Percentiles rank a stretch among this genome's conserved stretches.
Evolutionary conservation across 2,329 filamentous ascomycete genomes (phyloP).

Genomic region (Penicillium sp.): DNA sequence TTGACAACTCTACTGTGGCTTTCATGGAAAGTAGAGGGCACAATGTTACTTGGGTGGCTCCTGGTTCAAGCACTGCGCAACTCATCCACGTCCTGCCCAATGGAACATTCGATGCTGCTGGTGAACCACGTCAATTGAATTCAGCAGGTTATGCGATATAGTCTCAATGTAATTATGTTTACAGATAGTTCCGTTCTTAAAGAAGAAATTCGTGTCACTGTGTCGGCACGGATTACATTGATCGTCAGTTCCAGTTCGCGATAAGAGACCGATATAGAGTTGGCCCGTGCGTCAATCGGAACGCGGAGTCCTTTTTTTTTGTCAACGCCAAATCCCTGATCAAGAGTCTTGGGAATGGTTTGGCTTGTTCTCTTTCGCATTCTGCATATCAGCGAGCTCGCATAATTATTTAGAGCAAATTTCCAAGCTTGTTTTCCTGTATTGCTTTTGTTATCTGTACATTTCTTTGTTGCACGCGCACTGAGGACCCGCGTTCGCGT

Average conservation of each 20-base stretch:
- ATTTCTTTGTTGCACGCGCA: not conserved
- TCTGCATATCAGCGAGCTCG: not conserved
- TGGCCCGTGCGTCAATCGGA: not conserved
- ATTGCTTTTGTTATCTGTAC: not conserved
- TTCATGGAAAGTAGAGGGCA: slow-evolving; percentile 67
- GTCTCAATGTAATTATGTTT: not conserved
- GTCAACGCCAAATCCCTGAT: not conserved
- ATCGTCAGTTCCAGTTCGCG: not conserved
- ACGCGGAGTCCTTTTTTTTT: not conserved
- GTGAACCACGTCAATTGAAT: slow-evolving; percentile 72
- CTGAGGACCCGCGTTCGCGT: not conserved
- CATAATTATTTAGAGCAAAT: not conserved
- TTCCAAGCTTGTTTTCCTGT: not conserved
- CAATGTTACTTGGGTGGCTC: slow-evolving; percentile 67
- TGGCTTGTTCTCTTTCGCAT: not conserved
- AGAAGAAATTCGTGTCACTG: not conserved
- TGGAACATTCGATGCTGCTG: slow-evolving; percentile 74
- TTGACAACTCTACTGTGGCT: slow-evolving; percentile 63
- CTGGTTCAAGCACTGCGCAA: slow-evolving; percentile 69
- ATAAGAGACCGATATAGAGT: not conserved
- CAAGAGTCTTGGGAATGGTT: not conserved
- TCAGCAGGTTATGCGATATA: slow-evolving; percentile 64
- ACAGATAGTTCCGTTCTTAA: not conserved
- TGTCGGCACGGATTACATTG: not conserved
- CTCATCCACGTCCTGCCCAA: slow-evolving; percentile 61